Percentiles rank a stretch among this genome's conserved stretches.
Conservation (phyloP, 331 rosid genomes). For the Arachis monticola region DNA sequence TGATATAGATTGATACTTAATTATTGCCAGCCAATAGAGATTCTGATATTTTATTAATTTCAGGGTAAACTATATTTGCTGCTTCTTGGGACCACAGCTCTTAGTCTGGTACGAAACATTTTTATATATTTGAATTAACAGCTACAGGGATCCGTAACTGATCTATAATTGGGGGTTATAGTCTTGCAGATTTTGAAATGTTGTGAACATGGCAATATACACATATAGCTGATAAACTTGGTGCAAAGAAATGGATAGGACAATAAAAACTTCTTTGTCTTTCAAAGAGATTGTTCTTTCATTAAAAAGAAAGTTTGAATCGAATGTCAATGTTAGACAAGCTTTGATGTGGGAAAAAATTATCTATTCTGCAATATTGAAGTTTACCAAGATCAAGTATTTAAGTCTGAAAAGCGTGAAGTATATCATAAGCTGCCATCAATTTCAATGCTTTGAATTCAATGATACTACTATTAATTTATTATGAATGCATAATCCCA, state of each 20-base stretch:
- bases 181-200: slow-evolving; percentile 22
- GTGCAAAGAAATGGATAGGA: slow-evolving; percentile 16
- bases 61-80: slow-evolving; percentile 93
- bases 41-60: slow-evolving; percentile 39
- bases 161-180: slow-evolving; percentile 9
- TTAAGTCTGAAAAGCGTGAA: slow-evolving; percentile 12
- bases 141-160: slow-evolving; percentile 7
- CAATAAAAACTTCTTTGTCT: slow-evolving; percentile 12
- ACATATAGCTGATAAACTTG: slow-evolving; percentile 17
- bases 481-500: too few species aligned
- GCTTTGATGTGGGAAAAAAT: too few species aligned
- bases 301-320: background rate
- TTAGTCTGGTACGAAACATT: slow-evolving; percentile 75
- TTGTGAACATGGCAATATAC: slow-evolving; percentile 9
- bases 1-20: slow-evolving; percentile 22
- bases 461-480: slow-evolving; percentile 69
- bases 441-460: slow-evolving; percentile 11
- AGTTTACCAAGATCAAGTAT: background rate
- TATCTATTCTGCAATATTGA: background rate
- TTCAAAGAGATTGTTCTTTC: slow-evolving; percentile 27
- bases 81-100: slow-evolving; percentile 97
- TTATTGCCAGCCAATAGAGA: slow-evolving; percentile 1
- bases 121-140: slow-evolving; percentile 37
- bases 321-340: slow-evolving; percentile 5
- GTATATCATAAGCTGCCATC: slow-evolving; percentile 19